Conservation (phyloP, 1,284 basidiomycete genomes). For the Pterulicium gracile region DNA sequence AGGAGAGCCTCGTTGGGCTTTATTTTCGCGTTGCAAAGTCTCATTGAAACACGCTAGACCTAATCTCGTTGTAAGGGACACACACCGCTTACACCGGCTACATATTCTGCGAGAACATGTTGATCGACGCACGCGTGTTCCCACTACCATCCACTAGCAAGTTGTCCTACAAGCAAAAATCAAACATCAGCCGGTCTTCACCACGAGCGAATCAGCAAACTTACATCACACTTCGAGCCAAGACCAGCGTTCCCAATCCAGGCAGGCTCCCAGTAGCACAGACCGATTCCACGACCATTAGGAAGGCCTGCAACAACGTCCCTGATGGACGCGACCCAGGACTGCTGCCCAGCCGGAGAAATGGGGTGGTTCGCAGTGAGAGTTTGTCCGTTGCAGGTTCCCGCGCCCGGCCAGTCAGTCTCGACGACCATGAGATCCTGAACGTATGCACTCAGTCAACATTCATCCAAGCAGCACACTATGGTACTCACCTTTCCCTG, state of each 20-base stretch:
- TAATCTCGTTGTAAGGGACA: too few relatives aligned
- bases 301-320: conserved; percentile 34
- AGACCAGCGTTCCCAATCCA: conserved; percentile 51
- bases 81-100: too few relatives aligned
- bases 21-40: too few relatives aligned
- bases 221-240: conserved; percentile 42
- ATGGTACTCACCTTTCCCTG: conserved; percentile 31
- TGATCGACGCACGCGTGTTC: conserved; percentile 23
- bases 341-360: conserved; percentile 40
- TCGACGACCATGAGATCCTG: conserved; percentile 50
- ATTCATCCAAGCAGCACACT: background rate
- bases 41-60: too few relatives aligned
- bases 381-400: conserved; percentile 31
- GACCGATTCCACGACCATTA: conserved; percentile 33
- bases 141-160: conserved; percentile 26
- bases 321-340: conserved; percentile 42
- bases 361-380: conserved; percentile 37
- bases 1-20: too few relatives aligned
- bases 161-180: conserved; percentile 18
- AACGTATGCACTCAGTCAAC: too few relatives aligned
- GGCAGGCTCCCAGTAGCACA: conserved; percentile 53
- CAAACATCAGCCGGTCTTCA: conserved; percentile 1
- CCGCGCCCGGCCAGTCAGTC: conserved; percentile 48
- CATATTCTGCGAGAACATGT: conserved; percentile 18
- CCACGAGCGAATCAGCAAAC: conserved; percentile 15